Conservation (phyloP, 768 basidiomycete species). For the Amanita brunnescens region DNA sequence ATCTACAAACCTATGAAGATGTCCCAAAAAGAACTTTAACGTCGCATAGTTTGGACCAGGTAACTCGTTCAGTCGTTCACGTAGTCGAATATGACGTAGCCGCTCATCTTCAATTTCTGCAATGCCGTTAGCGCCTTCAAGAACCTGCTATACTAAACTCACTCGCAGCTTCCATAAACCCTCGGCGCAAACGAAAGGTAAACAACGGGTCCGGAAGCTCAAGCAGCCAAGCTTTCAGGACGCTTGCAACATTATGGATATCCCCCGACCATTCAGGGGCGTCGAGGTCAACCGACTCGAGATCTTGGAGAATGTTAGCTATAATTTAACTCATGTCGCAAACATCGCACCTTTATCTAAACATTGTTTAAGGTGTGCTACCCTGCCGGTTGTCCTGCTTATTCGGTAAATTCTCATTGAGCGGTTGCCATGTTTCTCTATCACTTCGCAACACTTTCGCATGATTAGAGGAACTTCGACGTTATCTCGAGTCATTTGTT, state of each 20-base stretch:
- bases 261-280: constrained; percentile 87
- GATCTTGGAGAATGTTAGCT: constrained; percentile 36
- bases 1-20: constrained; percentile 69
- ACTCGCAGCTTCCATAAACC: constrained; percentile 96
- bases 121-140: not conserved
- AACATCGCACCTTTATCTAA: constrained; percentile 67
- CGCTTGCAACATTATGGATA: constrained; percentile 93
- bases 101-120: constrained; percentile 90
- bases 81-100: constrained; percentile 88
- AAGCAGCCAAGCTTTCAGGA: constrained; percentile 91
- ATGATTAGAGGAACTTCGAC: constrained; percentile 85
- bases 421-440: constrained; percentile 81
- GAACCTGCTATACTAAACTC: constrained; percentile 22
- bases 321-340: not conserved
- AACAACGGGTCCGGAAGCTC: constrained; percentile 93
- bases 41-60: constrained; percentile 99
- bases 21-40: constrained; percentile 90
- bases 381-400: constrained; percentile 84
- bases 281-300: constrained; percentile 82
- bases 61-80: constrained; percentile 95
- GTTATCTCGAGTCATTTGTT: constrained; percentile 88
- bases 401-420: constrained; percentile 91
- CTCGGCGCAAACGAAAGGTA: constrained; percentile 75
- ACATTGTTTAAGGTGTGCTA: constrained; percentile 70
- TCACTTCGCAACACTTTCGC: constrained; percentile 82